These are phyloP conservation scores for Ceratobasidium sp. DNA, from an alignment of 1,284 basidiomycete species.

Conservation along the genomic window DNA sequence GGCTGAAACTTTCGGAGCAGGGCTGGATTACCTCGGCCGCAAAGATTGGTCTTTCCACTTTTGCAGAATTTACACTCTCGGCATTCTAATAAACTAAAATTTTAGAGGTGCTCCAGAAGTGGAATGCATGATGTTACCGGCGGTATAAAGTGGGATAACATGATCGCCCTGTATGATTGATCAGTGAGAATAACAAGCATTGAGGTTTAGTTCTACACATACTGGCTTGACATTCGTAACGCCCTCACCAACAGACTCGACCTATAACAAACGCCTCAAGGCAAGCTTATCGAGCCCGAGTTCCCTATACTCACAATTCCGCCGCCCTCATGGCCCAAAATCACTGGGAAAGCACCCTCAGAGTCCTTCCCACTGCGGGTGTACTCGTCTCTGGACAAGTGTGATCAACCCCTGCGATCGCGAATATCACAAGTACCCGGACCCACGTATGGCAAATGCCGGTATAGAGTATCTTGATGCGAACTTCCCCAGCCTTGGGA, in stretches of 20 bases:
- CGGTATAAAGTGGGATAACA: conserved; percentile 94
- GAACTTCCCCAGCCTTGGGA: conserved; percentile 90
- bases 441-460: conserved; percentile 92
- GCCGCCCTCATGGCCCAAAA: conserved; percentile 93
- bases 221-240: conserved; percentile 86
- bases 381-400: conserved; percentile 79
- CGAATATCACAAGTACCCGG: not conserved
- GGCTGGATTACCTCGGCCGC: conserved; percentile 74
- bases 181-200: not conserved
- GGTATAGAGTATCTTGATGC: conserved; percentile 91
- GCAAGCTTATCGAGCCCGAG: not conserved
- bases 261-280: conserved; percentile 62
- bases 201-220: conserved; percentile 51
- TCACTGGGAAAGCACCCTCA: conserved; percentile 96
- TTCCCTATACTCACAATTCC: conserved; percentile 71
- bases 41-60: conserved; percentile 98
- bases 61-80: conserved; percentile 98
- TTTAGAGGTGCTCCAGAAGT: conserved; percentile 41
- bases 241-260: conserved; percentile 94
- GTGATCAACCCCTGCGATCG: conserved; percentile 28
- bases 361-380: conserved; percentile 96
- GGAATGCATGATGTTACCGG: conserved; percentile 65
- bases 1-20: not conserved
- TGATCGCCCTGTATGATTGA: conserved; percentile 77
- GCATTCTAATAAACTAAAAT: conserved; percentile 73